Percentiles rank a stretch among this genome's conserved stretches.
These are phyloP conservation scores for Paecilomyces variotii DNA, from an alignment of 2,329 filamentous ascomycete genomes.

Conservation along the genomic window DNA sequence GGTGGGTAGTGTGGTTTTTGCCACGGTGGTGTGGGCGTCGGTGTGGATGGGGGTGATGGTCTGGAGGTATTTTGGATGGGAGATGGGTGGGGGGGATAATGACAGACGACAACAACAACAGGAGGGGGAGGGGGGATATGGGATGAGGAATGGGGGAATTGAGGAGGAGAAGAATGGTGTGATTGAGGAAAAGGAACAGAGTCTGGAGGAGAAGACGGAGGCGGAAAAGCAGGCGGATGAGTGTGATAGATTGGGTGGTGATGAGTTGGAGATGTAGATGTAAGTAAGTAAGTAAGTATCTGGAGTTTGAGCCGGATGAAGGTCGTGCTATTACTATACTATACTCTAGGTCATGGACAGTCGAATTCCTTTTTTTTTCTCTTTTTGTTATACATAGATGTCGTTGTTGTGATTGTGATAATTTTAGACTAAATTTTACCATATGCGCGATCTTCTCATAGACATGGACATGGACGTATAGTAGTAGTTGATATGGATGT, in stretches of 20 bases:
- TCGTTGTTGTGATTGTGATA: no score
- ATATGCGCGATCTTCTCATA: no score
- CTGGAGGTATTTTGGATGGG: background rate
- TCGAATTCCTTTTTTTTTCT: no score
- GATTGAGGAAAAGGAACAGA: background rate
- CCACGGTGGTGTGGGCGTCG: conserved; percentile 7
- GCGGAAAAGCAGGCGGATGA: background rate
- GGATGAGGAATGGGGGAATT: background rate
- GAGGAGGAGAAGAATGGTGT: background rate
- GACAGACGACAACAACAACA: background rate
- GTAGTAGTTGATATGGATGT: no score
- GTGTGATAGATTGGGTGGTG: background rate
- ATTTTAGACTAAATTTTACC: no score
- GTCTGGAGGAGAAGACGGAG: background rate
- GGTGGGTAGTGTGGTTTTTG: conserved; percentile 2
- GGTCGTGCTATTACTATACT: no score
- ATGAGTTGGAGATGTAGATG: background rate
- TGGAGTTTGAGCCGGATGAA: no score
- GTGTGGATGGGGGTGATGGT: background rate
- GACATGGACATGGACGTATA: no score
- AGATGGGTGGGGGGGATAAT: background rate
- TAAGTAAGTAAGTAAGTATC: background rate
- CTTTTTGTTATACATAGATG: no score
- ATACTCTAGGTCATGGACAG: no score
- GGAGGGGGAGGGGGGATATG: background rate